Percentiles rank a stretch among this genome's conserved stretches.
Evolutionary conservation across 805 yeast species (phyloP).

Genomic region (Metschnikowia reukaufii): DNA sequence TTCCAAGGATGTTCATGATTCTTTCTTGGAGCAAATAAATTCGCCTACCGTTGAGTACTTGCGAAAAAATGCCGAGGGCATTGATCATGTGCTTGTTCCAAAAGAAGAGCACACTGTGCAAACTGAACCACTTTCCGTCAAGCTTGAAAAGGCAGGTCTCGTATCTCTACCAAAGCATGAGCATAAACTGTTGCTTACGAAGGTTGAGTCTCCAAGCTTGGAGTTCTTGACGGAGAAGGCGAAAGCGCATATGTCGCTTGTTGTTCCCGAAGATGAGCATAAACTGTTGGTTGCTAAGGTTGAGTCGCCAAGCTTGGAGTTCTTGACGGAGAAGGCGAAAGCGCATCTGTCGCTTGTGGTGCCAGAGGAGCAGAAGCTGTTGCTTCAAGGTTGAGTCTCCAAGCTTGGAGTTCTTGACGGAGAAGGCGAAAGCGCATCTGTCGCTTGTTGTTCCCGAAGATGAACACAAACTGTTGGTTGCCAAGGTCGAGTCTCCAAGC

Average conservation of each 20-base stretch:
- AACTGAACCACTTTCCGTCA: slow-evolving; percentile 12
- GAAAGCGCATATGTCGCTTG: slow-evolving; percentile 3
- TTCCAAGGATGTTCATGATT: slow-evolving; percentile 10
- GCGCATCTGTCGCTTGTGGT: slow-evolving; percentile 4
- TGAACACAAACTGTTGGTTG: slow-evolving; percentile 12
- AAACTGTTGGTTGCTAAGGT: not conserved
- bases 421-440: slow-evolving; percentile 5
- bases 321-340: slow-evolving; percentile 11
- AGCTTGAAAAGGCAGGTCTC: slow-evolving; percentile 12
- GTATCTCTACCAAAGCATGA: slow-evolving; percentile 13
- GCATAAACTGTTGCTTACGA: slow-evolving; percentile 6
- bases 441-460: slow-evolving; percentile 5
- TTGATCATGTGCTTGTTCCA: slow-evolving; percentile 12
- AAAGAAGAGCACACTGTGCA: slow-evolving; percentile 1
- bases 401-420: slow-evolving; percentile 7
- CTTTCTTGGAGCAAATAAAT: slow-evolving; percentile 12
- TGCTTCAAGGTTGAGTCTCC: slow-evolving; percentile 10
- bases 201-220: slow-evolving; percentile 8
- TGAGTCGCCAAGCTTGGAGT: slow-evolving; percentile 11
- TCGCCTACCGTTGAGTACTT: slow-evolving; percentile 25
- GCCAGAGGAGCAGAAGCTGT: slow-evolving; percentile 4
- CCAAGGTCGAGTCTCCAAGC: slow-evolving; percentile 19
- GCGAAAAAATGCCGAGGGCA: slow-evolving; percentile 23
- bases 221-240: slow-evolving; percentile 14
- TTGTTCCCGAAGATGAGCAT: slow-evolving; percentile 16